phyloP scores from a whole-genome alignment of 352 stramenopile genomes.

The Globisporangium emineosum region DNA sequence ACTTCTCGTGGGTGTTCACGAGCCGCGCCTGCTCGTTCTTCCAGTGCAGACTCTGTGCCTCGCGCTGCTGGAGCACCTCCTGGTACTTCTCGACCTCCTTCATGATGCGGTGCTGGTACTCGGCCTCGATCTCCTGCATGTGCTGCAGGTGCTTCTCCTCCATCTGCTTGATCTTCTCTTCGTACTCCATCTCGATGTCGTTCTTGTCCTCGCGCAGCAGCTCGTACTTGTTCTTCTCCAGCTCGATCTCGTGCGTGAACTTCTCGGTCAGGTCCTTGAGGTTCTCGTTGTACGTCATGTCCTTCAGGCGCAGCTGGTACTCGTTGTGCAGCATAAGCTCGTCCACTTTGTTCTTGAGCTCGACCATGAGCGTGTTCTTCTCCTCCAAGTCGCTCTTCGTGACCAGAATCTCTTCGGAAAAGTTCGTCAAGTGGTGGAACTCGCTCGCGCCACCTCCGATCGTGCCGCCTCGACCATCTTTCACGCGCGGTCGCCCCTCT shows the following conservation, averaged over 20 bases:
- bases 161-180: conserved; percentile 90
- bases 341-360: conserved; percentile 95
- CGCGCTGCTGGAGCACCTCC: conserved; percentile 78
- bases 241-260: conserved; percentile 92
- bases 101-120: conserved; percentile 94
- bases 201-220: conserved; percentile 90
- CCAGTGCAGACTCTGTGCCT: conserved; percentile 76
- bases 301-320: conserved; percentile 93
- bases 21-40: conserved; percentile 63
- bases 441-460: conserved; percentile 17
- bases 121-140: conserved; percentile 87
- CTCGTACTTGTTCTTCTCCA: conserved; percentile 91
- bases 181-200: conserved; percentile 91
- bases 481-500: conserved; percentile 61
- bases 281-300: conserved; percentile 95
- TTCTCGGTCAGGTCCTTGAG: conserved; percentile 93
- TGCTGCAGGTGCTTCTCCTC: conserved; percentile 90
- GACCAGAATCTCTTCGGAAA: conserved; percentile 78
- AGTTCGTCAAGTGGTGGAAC: conserved; percentile 26
- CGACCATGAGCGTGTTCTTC: conserved; percentile 87
- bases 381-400: conserved; percentile 93
- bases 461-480: conserved; percentile 19
- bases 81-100: conserved; percentile 91
- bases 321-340: conserved; percentile 94
- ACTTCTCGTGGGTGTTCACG: conserved; percentile 68